phyloP scores from a whole-genome alignment of 208 protist genomes.

The Leishmania guyanensis region DNA sequence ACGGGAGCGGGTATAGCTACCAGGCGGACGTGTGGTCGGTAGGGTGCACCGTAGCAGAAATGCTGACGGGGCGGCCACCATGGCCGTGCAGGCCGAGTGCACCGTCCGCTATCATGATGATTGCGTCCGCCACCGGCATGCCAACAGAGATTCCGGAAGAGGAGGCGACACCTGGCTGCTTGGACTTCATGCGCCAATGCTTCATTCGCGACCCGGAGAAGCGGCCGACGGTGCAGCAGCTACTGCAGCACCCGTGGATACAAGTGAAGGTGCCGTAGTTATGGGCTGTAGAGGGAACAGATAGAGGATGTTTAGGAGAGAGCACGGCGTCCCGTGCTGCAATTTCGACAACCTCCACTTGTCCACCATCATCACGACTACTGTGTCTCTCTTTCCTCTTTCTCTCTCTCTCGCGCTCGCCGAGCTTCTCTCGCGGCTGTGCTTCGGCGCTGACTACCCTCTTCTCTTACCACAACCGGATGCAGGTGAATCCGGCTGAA shows the following conservation, averaged over 20 bases:
- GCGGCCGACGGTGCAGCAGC: conserved; percentile 83
- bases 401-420: not conserved
- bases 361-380: not conserved
- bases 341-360: not conserved
- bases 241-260: conserved; percentile 90
- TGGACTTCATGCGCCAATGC: conserved; percentile 86
- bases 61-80: conserved; percentile 92
- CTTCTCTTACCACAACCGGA: not conserved
- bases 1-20: conserved; percentile 78
- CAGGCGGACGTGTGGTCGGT: conserved; percentile 95
- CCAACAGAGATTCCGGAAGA: conserved; percentile 82
- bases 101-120: conserved; percentile 89
- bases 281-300: not conserved
- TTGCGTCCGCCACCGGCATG: conserved; percentile 70
- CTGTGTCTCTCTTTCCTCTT: not conserved
- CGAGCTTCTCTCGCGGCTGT: not conserved
- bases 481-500: not conserved
- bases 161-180: conserved; percentile 79
- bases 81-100: conserved; percentile 84
- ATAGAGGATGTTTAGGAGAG: not conserved
- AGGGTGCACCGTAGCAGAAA: conserved; percentile 93
- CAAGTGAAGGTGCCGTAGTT: conserved; percentile 60
- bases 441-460: not conserved
- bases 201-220: conserved; percentile 76
- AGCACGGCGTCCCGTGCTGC: not conserved